Evolutionary conservation across 2,329 filamentous ascomycete genomes (phyloP).

Genomic region (Dactylellina cionopaga): DNA sequence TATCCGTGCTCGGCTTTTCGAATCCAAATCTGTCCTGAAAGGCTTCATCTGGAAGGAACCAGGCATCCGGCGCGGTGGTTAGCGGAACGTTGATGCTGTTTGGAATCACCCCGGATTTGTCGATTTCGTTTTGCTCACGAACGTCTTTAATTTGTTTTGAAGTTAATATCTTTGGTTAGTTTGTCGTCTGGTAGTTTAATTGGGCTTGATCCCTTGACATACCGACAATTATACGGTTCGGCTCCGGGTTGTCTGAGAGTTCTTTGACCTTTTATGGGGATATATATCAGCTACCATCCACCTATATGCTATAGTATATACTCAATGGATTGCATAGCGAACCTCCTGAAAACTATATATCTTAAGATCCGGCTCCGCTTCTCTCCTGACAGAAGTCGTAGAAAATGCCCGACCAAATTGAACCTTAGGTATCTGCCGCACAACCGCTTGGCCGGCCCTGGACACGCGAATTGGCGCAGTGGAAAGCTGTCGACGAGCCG

Average conservation of each 20-base stretch:
- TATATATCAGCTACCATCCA: not conserved
- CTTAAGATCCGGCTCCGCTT: not conserved
- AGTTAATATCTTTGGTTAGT: constrained; percentile 64
- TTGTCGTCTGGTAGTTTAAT: too few species aligned
- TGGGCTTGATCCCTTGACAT: not conserved
- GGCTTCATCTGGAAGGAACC: constrained; percentile 74
- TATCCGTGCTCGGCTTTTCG: constrained; percentile 70
- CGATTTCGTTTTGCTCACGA: constrained; percentile 76
- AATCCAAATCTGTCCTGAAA: constrained; percentile 69
- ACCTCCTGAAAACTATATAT: constrained; percentile 26
- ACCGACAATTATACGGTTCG: constrained; percentile 29
- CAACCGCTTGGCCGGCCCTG: not conserved
- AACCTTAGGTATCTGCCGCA: not conserved
- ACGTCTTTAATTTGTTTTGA: constrained; percentile 66
- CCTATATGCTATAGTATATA: not conserved
- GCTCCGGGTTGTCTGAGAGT: constrained; percentile 31
- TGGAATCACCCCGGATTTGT: constrained; percentile 76
- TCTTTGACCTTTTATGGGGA: constrained; percentile 27
- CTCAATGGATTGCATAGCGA: not conserved
- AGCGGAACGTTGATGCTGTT: constrained; percentile 84
- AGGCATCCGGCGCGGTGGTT: constrained; percentile 77
- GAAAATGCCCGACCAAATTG: constrained; percentile 6
- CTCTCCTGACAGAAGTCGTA: not conserved
- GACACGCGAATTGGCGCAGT: too few species aligned
- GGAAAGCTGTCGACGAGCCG: constrained; percentile 6